Evolutionary conservation across 2,329 filamentous ascomycete genomes (phyloP).

Genomic region (Hansfordia pulvinata): DNA sequence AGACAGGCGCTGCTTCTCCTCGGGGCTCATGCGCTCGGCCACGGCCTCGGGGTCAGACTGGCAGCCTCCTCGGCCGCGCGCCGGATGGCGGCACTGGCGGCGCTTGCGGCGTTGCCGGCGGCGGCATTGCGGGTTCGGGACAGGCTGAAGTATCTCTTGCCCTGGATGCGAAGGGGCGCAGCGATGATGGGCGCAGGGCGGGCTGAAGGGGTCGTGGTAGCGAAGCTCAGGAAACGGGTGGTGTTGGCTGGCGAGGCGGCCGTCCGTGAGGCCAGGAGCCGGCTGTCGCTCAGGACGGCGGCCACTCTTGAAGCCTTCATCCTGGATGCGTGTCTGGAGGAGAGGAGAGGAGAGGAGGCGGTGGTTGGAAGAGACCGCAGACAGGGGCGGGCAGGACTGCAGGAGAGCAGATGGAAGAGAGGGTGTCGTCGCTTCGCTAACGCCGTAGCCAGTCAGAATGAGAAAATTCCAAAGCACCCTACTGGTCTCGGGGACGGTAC

Average conservation of each 20-base stretch:
- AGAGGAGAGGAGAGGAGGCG: no score
- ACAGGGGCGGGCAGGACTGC: no score
- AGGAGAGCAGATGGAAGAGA: no score
- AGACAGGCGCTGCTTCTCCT: constrained; percentile 65
- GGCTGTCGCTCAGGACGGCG: constrained; percentile 22
- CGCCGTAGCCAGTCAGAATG: no score
- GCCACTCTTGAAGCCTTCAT: constrained; percentile 26
- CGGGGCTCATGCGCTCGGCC: constrained; percentile 66
- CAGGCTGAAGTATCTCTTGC: constrained; percentile 24
- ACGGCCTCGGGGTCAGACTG: constrained; percentile 44
- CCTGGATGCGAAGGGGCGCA: constrained; percentile 17
- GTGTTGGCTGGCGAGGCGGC: no score
- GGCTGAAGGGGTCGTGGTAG: constrained; percentile 13
- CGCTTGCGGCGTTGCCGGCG: constrained; percentile 17
- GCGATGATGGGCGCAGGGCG: constrained; percentile 17
- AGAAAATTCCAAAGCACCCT: no score
- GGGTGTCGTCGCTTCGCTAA: no score
- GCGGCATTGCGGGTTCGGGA: constrained; percentile 19
- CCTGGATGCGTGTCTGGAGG: no score
- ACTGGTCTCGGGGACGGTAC: no score
- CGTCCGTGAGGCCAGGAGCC: constrained; percentile 17
- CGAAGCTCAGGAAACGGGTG: constrained; percentile 19
- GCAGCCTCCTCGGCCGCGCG: constrained; percentile 38
- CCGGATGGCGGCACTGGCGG: constrained; percentile 19
- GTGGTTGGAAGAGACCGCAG: no score